Percentiles rank a stretch among this genome's conserved stretches.
phyloP scores from a whole-genome alignment of 257 asterid species.

The Forsythia suspensa region DNA sequence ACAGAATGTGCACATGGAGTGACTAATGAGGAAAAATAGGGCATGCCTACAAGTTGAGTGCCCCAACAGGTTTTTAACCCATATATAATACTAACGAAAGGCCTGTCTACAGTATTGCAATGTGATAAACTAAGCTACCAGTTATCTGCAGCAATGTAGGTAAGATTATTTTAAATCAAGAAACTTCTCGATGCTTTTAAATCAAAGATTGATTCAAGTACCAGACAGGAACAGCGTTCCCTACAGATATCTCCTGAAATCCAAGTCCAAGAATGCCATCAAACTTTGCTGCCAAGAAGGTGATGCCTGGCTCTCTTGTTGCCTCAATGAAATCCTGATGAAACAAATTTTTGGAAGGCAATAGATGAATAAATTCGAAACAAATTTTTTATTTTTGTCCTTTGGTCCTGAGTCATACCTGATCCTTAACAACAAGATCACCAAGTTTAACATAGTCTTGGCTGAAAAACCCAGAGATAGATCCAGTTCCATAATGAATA shows the following conservation, averaged over 20 bases:
- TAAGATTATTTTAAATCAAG: not conserved
- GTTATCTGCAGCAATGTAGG: not conserved
- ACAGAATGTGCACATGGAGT: not conserved
- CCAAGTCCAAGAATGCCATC: slow-evolving; percentile 97
- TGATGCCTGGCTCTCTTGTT: slow-evolving; percentile 78
- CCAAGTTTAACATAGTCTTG: slow-evolving; percentile 67
- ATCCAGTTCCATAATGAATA: slow-evolving; percentile 87
- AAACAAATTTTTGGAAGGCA: slow-evolving; percentile 16
- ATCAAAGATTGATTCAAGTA: slow-evolving; percentile 21
- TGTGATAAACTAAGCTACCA: not conserved
- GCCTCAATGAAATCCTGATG: slow-evolving; percentile 82
- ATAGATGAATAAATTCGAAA: not conserved
- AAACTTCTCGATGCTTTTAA: not conserved
- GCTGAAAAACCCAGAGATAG: slow-evolving; percentile 90
- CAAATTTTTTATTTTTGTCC: not conserved
- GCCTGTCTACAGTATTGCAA: not conserved
- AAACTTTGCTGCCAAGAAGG: slow-evolving; percentile 85
- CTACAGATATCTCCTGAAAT: slow-evolving; percentile 86
- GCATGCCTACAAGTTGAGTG: not conserved
- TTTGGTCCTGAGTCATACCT: slow-evolving; percentile 42
- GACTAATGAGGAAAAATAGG: not conserved
- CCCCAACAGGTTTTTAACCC: not conserved
- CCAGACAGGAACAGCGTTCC: slow-evolving; percentile 84
- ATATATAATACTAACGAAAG: not conserved
- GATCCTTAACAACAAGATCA: slow-evolving; percentile 60